phyloP scores from a whole-genome alignment of 2,329 filamentous ascomycete species.

The Monosporascus sp. region DNA sequence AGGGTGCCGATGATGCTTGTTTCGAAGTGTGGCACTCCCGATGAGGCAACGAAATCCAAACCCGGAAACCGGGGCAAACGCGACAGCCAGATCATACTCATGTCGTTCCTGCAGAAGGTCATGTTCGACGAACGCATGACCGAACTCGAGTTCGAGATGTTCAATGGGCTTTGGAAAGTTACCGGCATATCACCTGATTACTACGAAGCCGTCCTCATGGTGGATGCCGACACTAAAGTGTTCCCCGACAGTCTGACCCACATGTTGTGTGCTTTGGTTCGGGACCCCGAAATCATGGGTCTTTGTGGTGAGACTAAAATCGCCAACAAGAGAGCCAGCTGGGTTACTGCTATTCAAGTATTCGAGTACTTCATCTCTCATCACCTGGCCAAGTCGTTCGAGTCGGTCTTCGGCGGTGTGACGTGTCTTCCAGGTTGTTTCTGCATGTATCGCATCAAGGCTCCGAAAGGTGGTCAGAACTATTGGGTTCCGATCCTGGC shows the following conservation, averaged over 20 bases:
- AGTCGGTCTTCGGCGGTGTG: constrained; percentile 97
- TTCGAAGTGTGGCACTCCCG: constrained; percentile 91
- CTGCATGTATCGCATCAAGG: constrained; percentile 99
- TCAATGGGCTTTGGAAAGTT: constrained; percentile 97
- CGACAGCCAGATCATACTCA: constrained; percentile 97
- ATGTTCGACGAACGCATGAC: constrained; percentile 99
- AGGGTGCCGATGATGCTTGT: constrained; percentile 96
- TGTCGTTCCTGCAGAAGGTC: constrained; percentile 99
- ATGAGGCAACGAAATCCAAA: constrained; percentile 75
- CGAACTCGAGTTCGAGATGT: constrained; percentile 98
- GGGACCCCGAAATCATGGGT: constrained; percentile 98
- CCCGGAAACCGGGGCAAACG: constrained; percentile 97
- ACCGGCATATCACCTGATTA: constrained; percentile 98
- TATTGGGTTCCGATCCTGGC: constrained; percentile 99
- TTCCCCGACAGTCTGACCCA: constrained; percentile 98
- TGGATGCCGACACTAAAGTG: constrained; percentile 97
- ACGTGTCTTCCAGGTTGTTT: constrained; percentile 98
- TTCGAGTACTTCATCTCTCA: constrained; percentile 99
- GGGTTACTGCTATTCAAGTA: constrained; percentile 97
- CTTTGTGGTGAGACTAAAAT: constrained; percentile 99
- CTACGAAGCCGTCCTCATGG: constrained; percentile 97
- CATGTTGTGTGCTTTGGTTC: constrained; percentile 99
- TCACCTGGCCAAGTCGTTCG: constrained; percentile 93
- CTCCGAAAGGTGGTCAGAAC: constrained; percentile 95
- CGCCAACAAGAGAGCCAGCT: constrained; percentile 91